Conservation (phyloP, 2,329 filamentous ascomycete species). For the Scolecobasidium constrictum region DNA sequence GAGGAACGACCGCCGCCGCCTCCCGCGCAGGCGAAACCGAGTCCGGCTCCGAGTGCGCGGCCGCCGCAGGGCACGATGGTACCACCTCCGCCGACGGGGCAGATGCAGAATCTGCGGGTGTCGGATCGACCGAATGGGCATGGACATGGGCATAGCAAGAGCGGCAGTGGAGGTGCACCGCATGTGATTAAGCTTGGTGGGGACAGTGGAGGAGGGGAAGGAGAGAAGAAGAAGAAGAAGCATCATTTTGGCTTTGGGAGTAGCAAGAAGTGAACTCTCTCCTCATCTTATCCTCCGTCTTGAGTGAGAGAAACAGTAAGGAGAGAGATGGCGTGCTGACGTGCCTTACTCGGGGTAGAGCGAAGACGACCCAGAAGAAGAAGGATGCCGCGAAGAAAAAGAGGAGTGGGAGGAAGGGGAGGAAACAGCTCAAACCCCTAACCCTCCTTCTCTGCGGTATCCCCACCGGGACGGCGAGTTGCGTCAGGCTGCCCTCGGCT, state of each 20-base stretch:
- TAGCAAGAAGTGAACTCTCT: conserved; percentile 6
- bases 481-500: too few species aligned
- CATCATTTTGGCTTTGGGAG: conserved; percentile 23
- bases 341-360: too few species aligned
- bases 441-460: too few species aligned
- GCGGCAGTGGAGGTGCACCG: conserved; percentile 24
- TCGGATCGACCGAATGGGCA: not conserved
- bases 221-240: conserved; percentile 43
- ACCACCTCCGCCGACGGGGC: not conserved
- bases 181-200: conserved; percentile 41
- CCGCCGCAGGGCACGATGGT: not conserved
- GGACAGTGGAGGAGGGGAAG: conserved; percentile 39
- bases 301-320: too few species aligned
- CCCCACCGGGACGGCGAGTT: too few species aligned
- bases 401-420: too few species aligned
- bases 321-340: too few species aligned
- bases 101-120: not conserved
- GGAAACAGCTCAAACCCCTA: too few species aligned
- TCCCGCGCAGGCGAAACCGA: not conserved
- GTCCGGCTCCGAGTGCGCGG: not conserved
- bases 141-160: not conserved
- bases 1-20: conserved; percentile 41
- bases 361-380: too few species aligned
- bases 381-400: too few species aligned
- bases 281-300: too few species aligned